A percentile compares a stretch with the other conserved stretches of the same genome.
Conservation (phyloP, 805 yeast species). For the Ogataea naganishii region DNA sequence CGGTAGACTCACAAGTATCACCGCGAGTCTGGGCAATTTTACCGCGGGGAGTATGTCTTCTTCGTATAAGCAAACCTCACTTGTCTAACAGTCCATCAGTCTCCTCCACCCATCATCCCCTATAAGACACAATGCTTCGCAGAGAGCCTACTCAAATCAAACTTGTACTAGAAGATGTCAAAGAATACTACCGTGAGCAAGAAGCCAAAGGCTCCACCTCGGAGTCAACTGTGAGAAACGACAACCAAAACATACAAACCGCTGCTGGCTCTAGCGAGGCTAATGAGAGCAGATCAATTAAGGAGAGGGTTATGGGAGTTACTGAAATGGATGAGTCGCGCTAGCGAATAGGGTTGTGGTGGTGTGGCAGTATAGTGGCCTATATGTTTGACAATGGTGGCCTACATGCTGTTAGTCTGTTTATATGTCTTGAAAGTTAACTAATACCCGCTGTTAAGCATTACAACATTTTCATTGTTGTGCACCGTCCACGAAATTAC, state of each 20-base stretch:
- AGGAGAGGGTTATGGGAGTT: constrained; percentile 13
- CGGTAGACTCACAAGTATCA: too few species aligned
- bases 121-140: constrained; percentile 48
- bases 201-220: constrained; percentile 2
- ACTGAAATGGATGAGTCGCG: constrained; percentile 1
- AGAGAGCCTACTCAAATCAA: constrained; percentile 63
- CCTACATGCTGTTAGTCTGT: neutral
- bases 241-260: constrained; percentile 1
- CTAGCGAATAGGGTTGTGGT: neutral
- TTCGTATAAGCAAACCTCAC: too few species aligned
- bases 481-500: neutral
- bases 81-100: too few species aligned
- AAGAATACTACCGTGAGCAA: constrained; percentile 22
- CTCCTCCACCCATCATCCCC: too few species aligned
- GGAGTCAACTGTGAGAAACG: neutral
- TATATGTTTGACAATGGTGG: too few species aligned
- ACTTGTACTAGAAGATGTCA: constrained; percentile 61
- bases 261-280: constrained; percentile 3
- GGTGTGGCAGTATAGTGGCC: too few species aligned
- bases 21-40: too few species aligned
- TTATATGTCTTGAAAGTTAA: neutral
- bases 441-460: constrained; percentile 1
- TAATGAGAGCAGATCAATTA: constrained; percentile 10
- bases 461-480: constrained; percentile 1
- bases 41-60: too few species aligned